Evolutionary conservation across 2,329 filamentous ascomycete genomes (phyloP).

Genomic region (Colletotrichum sp.): DNA sequence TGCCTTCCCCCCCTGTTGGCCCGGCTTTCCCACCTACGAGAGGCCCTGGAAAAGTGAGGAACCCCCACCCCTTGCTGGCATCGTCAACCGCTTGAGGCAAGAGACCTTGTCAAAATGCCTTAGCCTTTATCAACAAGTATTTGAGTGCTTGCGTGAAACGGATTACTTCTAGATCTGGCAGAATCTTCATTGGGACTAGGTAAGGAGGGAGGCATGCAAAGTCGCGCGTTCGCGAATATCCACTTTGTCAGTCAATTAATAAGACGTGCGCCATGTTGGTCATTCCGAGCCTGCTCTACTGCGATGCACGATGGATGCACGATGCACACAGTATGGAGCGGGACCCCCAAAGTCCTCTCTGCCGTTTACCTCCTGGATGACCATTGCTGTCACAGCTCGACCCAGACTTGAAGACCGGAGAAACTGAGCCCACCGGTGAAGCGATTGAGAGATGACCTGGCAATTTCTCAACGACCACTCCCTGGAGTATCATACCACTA

Average conservation of each 20-base stretch:
- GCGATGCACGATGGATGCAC: neutral
- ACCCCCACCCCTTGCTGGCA: neutral
- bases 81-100: neutral
- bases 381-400: neutral
- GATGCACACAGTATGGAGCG: neutral
- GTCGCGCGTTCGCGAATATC: neutral
- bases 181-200: neutral
- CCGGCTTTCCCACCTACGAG: neutral
- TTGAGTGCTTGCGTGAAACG: neutral
- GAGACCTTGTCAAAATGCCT: neutral
- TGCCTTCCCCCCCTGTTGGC: neutral
- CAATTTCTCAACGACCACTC: neutral
- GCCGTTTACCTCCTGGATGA: neutral
- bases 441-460: neutral
- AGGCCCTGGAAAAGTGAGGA: neutral
- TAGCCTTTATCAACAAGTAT: neutral
- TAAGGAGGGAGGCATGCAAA: neutral
- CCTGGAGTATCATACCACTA: neutral
- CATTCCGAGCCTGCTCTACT: neutral
- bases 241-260: neutral
- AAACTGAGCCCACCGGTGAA: neutral
- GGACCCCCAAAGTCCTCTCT: constrained; percentile 6
- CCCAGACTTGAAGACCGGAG: neutral
- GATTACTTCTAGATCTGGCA: neutral
- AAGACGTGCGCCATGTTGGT: neutral